Conservation (phyloP, 2,329 filamentous ascomycete species). For the Aplosporella prunicola region DNA sequence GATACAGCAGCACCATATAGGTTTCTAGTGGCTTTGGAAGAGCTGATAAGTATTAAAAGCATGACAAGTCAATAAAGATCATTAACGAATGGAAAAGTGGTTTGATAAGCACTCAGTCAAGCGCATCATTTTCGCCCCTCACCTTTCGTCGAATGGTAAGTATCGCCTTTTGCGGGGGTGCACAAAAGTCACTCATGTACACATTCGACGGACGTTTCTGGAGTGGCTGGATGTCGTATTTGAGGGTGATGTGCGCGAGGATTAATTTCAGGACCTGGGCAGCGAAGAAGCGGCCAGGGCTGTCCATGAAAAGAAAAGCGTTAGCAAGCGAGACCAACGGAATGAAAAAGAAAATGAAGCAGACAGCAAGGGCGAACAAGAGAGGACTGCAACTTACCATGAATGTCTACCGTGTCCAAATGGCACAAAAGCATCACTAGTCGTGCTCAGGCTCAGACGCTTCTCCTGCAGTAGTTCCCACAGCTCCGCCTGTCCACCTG, state of each 20-base stretch:
- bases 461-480: background rate
- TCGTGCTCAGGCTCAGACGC: constrained; percentile 16
- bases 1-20: no score
- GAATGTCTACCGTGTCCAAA: constrained; percentile 23
- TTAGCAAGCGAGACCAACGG: background rate
- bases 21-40: no score
- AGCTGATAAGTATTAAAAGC: no score
- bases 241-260: constrained; percentile 12
- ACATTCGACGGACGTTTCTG: constrained; percentile 11
- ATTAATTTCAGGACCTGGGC: constrained; percentile 13
- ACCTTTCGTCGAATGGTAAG: no score
- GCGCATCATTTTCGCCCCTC: no score
- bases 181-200: constrained; percentile 3
- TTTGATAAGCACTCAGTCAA: no score
- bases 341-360: background rate
- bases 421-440: constrained; percentile 17
- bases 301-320: background rate
- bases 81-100: no score
- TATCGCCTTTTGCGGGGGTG: constrained; percentile 1
- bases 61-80: no score
- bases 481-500: background rate
- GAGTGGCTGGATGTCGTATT: constrained; percentile 13
- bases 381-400: constrained; percentile 13
- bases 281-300: constrained; percentile 12
- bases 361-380: background rate